Percentiles rank a stretch among this genome's conserved stretches.
Evolutionary conservation across 257 asterid species (phyloP).

Genomic region (Linderniella brevidens): DNA sequence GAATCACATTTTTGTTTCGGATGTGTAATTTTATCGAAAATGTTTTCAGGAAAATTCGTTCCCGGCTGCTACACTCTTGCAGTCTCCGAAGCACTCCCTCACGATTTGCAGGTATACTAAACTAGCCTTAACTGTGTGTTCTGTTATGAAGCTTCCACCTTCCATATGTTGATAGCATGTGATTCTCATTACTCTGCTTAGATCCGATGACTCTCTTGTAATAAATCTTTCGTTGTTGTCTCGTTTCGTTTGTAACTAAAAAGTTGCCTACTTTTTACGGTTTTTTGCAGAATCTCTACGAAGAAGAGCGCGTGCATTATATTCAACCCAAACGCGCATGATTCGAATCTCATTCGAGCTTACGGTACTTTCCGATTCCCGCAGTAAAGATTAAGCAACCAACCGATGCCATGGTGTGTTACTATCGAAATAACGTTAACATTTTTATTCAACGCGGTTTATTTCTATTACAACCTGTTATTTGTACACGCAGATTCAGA

Average conservation of each 20-base stretch:
- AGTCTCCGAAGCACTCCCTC: slow-evolving; percentile 76
- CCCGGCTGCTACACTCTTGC: slow-evolving; percentile 91
- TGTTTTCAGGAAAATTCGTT: slow-evolving; percentile 50
- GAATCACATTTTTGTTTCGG: slow-evolving; percentile 1
- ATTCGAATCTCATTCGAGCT: too few relatives aligned
- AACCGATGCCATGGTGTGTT: too few relatives aligned
- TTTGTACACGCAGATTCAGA: too few relatives aligned
- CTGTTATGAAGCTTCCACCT: background rate
- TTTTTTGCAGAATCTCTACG: slow-evolving; percentile 50
- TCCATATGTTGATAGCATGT: background rate
- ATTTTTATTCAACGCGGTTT: too few relatives aligned
- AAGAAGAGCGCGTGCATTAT: slow-evolving; percentile 52
- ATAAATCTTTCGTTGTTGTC: background rate
- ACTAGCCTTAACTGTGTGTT: background rate
- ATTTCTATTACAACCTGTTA: too few relatives aligned
- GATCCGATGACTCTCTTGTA: background rate
- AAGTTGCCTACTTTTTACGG: background rate
- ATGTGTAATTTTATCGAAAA: slow-evolving; percentile 8
- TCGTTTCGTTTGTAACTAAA: background rate
- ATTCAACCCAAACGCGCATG: slow-evolving; percentile 49
- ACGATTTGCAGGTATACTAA: slow-evolving; percentile 39
- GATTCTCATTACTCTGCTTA: background rate
- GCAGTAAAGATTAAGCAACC: too few relatives aligned
- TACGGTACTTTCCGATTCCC: too few relatives aligned
- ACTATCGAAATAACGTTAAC: too few relatives aligned